Base-by-base conservation (phyloP, 345 rosid species). In the Salix brachista region DNA sequence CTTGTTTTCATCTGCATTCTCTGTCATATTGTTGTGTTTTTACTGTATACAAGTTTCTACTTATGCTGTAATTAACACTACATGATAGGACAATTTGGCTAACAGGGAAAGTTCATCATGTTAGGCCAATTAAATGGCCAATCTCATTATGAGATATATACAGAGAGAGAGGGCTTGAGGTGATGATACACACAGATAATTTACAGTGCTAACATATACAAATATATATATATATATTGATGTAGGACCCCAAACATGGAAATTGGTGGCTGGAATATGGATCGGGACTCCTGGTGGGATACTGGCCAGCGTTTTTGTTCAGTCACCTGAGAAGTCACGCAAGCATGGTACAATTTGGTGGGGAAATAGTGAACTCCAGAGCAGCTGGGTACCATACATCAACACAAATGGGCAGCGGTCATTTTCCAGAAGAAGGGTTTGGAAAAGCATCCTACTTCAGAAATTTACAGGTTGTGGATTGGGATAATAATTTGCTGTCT, bases 221-320 rank as follows among this genome's bases (percentile, higher is more conserved):
- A 5, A 50, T 30, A 34, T 9, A 11, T 34, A 32, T 32, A 32
- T 32, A 4, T 30, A 4, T 12, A 66, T 65, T 58, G 36, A 19
- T 70, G 75, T 69, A 82, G 84, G 84, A 82, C 68, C 84, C 84
- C 58, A 82, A 82, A 70, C 84, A 82, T 71, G 84, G 84, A 26
- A 26, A 82, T 30, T 82, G 84, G 84, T 82, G 84, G 84, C 76
- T 82, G 54, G 73, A 82, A 75, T 78, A 70, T 67, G 84, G 81
- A 6, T 65, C 76, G 4, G 81, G 84, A 70, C 81, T 82, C n/a
- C 19, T 82, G 36, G 84, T 82, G 30, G 84, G 84, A 67, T 82
- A 82, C 3, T 82, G 84, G 84, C 84, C 84, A 21, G 72, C 69
- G 2, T 74, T 78, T 44, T 60, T 82, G 75, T 82, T 82, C 84